Base-by-base conservation (phyloP, 2,329 filamentous ascomycete species). In the Anisogramma anomala region DNA sequence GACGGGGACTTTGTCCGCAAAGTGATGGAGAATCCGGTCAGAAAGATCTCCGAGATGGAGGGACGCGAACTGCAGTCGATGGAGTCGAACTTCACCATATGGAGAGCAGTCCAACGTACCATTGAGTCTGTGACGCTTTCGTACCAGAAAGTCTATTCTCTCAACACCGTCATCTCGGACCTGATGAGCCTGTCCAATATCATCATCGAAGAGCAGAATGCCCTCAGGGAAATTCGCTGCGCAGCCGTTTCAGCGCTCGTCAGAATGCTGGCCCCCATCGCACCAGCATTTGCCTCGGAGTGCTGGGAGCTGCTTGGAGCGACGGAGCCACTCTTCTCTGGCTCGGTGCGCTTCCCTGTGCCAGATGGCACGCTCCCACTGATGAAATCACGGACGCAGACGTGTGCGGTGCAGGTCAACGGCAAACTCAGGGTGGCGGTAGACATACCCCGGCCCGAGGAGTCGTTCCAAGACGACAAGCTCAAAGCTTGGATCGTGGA, bases 131-230 rank as follows among this genome's bases (percentile, higher is more conserved):
- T 88, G 42, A 83, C 78, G 0, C 63, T 68, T 5, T 80, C 83
- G 2, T 80, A 87, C 53, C 69, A 79, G 17, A 71, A 74, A 37
- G 77, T 86, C 1, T 83, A 87, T 56, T 71, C 82, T 1, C 68
- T 94, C 39, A 94, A 94, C 62, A 93, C 85, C 0, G 71, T 84
- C 7, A 72, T 94, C 14, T 91, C 84, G 2, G 82, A 89, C 53
- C 67, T 94, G 11, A 94, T 86, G 71, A 77, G 74, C 31, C 68
- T 94, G 13, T 88, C 84, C 3, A 94, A 94, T 56, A 60, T 66
- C 1, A 62, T 87, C 11, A 58, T 69, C 23, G 69, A 69, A 3
- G 61, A 68, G 11, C 48, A 58, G 1, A 60, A 60, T 3, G 63
- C 64, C 5, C 63, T 66, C 27, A 51, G 55, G 3, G 37, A 60